Evolutionary conservation across 345 rosid species (phyloP).

Genomic region (Dipteronia sinensis): DNA sequence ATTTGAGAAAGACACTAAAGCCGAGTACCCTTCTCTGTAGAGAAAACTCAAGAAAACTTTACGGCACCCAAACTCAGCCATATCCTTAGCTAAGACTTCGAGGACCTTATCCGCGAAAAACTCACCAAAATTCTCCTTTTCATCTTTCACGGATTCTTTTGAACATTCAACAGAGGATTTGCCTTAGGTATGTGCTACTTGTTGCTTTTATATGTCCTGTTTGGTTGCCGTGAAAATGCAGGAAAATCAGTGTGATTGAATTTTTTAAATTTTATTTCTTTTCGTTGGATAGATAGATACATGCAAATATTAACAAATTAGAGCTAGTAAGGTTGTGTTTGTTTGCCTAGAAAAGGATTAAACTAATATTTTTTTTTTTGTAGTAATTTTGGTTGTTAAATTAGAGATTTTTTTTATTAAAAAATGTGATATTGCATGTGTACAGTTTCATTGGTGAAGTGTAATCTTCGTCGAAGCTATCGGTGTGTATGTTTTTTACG

Average conservation of each 20-base stretch:
- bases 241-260: too few species aligned
- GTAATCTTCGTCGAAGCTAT: not conserved
- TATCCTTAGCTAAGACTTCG: conserved; percentile 53
- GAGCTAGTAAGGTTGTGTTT: not conserved
- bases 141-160: conserved; percentile 31
- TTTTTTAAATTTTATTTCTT: too few species aligned
- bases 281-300: too few species aligned
- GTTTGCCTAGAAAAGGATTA: not conserved
- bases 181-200: too few species aligned
- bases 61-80: conserved; percentile 41
- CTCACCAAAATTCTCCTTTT: conserved; percentile 36
- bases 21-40: too few species aligned
- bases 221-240: too few species aligned
- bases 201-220: too few species aligned
- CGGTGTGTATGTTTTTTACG: too few species aligned
- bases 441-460: not conserved
- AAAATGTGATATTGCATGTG: not conserved
- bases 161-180: conserved; percentile 25
- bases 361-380: not conserved
- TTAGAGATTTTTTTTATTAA: too few species aligned
- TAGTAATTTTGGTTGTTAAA: not conserved
- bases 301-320: not conserved
- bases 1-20: too few species aligned
- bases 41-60: conserved; percentile 20
- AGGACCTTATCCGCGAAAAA: conserved; percentile 67